phyloP scores from a whole-genome alignment of 2,329 filamentous ascomycete genomes.

The Alternaria sp. region DNA sequence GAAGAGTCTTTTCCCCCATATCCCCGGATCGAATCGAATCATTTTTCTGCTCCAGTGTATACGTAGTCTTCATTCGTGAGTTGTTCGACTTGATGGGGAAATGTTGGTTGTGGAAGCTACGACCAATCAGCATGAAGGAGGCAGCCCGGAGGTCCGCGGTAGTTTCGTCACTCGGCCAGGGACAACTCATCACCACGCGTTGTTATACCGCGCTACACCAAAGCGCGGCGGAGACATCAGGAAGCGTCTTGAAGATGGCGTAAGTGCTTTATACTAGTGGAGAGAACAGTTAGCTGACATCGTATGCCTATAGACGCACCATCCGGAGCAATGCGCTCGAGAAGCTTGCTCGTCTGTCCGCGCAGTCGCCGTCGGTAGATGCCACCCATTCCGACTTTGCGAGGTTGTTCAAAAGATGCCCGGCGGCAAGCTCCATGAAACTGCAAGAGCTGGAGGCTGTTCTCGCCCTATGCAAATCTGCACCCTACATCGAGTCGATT shows the following conservation, averaged over 20 bases:
- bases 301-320: conserved; percentile 28
- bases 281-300: background rate
- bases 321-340: conserved; percentile 58
- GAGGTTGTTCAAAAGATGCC: conserved; percentile 52
- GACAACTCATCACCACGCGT: conserved; percentile 11
- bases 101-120: background rate
- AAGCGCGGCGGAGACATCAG: background rate
- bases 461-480: conserved; percentile 88
- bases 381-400: conserved; percentile 47
- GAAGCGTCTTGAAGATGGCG: conserved; percentile 1
- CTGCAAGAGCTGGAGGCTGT: conserved; percentile 92
- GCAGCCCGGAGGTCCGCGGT: conserved; percentile 10
- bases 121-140: conserved; percentile 15
- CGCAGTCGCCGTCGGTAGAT: conserved; percentile 40
- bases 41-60: background rate
- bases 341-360: conserved; percentile 58
- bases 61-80: background rate
- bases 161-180: conserved; percentile 20
- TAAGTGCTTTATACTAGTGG: background rate
- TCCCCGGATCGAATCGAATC: background rate
- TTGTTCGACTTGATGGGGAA: background rate
- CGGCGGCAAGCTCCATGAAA: conserved; percentile 57
- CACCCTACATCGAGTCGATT: conserved; percentile 72
- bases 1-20: background rate
- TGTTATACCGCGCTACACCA: conserved; percentile 10